Percentiles rank a stretch among this genome's conserved stretches.
These are phyloP conservation scores for Fusarium buharicum DNA, from an alignment of 2,329 filamentous ascomycete genomes.

Conservation along the genomic window DNA sequence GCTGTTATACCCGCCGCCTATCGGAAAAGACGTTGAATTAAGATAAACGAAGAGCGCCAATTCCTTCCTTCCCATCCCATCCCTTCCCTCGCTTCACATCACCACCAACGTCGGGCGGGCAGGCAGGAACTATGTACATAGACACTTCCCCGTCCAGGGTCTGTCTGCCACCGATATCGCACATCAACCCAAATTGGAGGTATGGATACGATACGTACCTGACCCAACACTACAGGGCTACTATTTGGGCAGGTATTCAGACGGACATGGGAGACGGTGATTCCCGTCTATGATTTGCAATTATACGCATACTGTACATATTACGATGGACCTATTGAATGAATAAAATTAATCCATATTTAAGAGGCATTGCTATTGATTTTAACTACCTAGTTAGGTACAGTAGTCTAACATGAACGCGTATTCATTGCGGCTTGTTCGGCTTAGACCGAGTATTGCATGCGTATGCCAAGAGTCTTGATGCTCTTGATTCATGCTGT, in stretches of 20 bases:
- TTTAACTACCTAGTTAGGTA: too few species aligned
- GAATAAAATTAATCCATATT: not conserved
- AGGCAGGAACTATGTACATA: slow-evolving; percentile 12
- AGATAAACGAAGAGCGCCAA: slow-evolving; percentile 27
- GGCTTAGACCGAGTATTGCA: not conserved
- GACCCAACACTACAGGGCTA: slow-evolving; percentile 21
- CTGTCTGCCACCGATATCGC: slow-evolving; percentile 13
- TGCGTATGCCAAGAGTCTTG: slow-evolving; percentile 15
- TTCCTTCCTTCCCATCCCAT: slow-evolving; percentile 9
- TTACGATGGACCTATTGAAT: slow-evolving; percentile 6
- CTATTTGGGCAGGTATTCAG: not conserved
- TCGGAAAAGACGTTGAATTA: slow-evolving; percentile 15
- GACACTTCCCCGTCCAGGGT: slow-evolving; percentile 11
- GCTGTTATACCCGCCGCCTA: not conserved
- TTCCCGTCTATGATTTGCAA: not conserved
- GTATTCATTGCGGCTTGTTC: slow-evolving; percentile 19
- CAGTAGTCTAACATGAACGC: slow-evolving; percentile 1
- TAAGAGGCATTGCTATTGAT: slow-evolving; percentile 8
- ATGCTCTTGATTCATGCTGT: slow-evolving; percentile 12
- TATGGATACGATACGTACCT: too few species aligned
- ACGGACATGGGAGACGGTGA: not conserved
- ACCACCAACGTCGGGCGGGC: slow-evolving; percentile 1
- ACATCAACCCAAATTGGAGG: slow-evolving; percentile 3
- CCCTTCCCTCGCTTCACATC: slow-evolving; percentile 14
- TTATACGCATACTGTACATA: not conserved